Conservation (phyloP, 1,284 basidiomycete species). For the Sanghuangporus sanghuang region DNA sequence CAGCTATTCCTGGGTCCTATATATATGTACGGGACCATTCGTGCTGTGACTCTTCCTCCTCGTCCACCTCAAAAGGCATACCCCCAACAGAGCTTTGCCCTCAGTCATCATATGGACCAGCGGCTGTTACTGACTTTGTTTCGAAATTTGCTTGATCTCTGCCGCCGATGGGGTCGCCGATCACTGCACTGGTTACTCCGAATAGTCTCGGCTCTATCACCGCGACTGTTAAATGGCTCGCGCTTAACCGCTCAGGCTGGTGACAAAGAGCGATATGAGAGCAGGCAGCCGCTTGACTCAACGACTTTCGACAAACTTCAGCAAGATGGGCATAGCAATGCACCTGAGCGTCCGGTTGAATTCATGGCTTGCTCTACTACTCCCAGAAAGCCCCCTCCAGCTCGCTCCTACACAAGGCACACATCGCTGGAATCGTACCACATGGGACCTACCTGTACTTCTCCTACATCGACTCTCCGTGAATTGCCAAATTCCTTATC, state of each 20-base stretch:
- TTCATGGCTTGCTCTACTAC: neutral
- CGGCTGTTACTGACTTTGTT: neutral
- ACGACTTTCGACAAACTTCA: neutral
- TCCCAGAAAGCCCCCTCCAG: neutral
- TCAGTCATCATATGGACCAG: neutral
- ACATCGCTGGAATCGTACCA: neutral
- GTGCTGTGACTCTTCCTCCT: neutral
- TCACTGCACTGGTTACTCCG: neutral
- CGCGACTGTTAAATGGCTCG: neutral
- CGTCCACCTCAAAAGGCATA: neutral
- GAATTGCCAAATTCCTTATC: neutral
- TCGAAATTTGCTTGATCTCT: neutral
- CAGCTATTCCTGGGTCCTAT: neutral
- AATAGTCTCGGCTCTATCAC: neutral
- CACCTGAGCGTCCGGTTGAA: neutral
- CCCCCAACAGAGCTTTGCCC: neutral
- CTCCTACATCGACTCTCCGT: neutral
- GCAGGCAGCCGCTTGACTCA: neutral
- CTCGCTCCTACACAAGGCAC: neutral
- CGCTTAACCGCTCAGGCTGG: neutral
- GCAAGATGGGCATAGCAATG: neutral
- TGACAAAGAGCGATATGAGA: neutral
- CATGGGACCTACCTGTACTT: neutral
- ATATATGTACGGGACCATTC: neutral
- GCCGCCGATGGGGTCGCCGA: neutral